Base-by-base conservation (phyloP, 306 rosid genomes). In the Bauhinia variegata region DNA sequence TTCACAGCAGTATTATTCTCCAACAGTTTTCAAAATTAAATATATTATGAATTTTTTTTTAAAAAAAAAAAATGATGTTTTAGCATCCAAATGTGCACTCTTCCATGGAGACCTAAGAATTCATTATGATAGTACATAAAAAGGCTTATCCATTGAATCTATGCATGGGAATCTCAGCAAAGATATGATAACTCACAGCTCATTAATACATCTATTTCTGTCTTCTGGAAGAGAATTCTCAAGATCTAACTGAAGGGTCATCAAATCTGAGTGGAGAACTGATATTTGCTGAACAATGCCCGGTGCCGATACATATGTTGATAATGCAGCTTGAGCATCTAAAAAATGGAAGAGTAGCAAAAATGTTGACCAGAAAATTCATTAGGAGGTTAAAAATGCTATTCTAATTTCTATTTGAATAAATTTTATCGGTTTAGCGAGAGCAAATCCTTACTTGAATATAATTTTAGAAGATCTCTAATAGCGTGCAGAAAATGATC, bases 151-250 rank as follows among this genome's bases (percentile, higher is more conserved):
- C 10, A 28, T 6, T 50, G 17, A 70, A 39, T 16, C 28, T 48
- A 36, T 32, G 61, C 48, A 8, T 43, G 34, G 36, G 58, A 42
- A 18, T 11, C 14, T 28, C 12, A 74, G 14, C 38, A 30, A 68
- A 58, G 13, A 28, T 7, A 30, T 14, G 54, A 54, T 50, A 72
- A 83, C 99, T 88, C 71, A 90, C 99, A 93, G 89, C 75, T 88
- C 97, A 75, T 88, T 83, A 67, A 93, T 91, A 80, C 92, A 89
- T 81, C 96, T 88, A 79, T 84, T 90, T 83, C 97, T 84, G 76
- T 90, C 99, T 80, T 87, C 99, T 13, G 96, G 99, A 78, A 93
- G 96, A 67, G 99, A 90, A 78, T 79, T 93, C 61, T 93, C 95
- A 59, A 90, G 97, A 75, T 88, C 97, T 1, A 87, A 86, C 69